Evolutionary conservation across 805 yeast genomes (phyloP), one percentile per base, ranked within the genome.

Genomic region (Suhomyces sp.): DNA sequence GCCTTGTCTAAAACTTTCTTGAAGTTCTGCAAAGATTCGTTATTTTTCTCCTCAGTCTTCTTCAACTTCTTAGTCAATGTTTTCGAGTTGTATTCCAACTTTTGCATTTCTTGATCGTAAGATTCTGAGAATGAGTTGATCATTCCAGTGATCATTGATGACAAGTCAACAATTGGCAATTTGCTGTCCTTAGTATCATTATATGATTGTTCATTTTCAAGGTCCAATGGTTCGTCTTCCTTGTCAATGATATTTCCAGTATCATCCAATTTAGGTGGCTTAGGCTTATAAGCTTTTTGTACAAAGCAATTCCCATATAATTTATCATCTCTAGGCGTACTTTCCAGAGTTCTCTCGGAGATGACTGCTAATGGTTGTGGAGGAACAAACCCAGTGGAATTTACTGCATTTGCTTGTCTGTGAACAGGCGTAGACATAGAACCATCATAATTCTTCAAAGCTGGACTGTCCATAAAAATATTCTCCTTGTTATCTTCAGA

Each of bases 101-200:
- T 70, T 25, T 42, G 71, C 72, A 46, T 77, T 27, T 76, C 60
- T 13, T 64, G 54, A 32, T 77, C 80, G 52, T 80, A 86, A n/a
- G 73, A 63, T 13, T 69, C 74, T 15, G 73, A 44, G 33, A 81
- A 60, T n/a, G 76, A 70, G 35, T 65, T 63, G 1, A 79, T 68
- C 55, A 77, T 59, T 5, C 62, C 60, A 20, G 44, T 43, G 13
- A 67, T 41, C 65, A 68, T 66, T 1, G 56, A 39, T 15, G 63
- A 48, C 26, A 66, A 50, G 41, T 68, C 73, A 15, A 43, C 35
- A 47, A 57, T 48, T 13, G 59, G 61, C 26, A 66, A 40, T 22
- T 47, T 54, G 6, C 37, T 48, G 45, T 33, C 52, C 43, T 4
- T 44, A 33, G 19, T 42, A 35, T 25, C 57, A n/a, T n/a, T n/a